Evolutionary conservation across 352 stramenopile species (phyloP), one percentile per base, ranked within the genome.

Genomic region (Salisapilia sapeloensis): DNA sequence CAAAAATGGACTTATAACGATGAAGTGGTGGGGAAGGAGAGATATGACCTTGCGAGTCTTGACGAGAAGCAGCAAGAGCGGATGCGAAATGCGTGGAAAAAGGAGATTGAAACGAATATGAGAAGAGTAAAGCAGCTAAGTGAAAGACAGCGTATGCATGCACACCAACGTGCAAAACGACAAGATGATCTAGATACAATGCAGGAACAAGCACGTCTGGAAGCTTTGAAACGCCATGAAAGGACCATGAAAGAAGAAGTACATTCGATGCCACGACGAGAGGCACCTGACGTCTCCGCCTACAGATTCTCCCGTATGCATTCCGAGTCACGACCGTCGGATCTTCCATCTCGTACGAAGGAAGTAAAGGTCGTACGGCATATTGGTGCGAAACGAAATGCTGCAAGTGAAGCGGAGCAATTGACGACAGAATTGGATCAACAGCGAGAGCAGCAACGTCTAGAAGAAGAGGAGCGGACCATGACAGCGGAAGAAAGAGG

Each of bases 271-370:
- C 40, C 55, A 12, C 38, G 53, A 1, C 50, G 56, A 8, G 41
- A 43, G 13, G 13, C 33, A 14, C 58, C 64, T 8, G 69, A 81
- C 24, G 50, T 70, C 5, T 35, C 38, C 19, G 46, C 57, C 24
- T 84, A 79, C 25, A 53, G 57, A 24, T 70, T 64, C 36, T 72
- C 60, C 16, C 54, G 65, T 7, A 53, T 55, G 11, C 62, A 80
- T 30, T 72, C 57, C 39, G 25, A 13, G 13, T 14, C 10, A 39
- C 28, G 6, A 32, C 48, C 7, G 6, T 21, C 16, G 29, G 24
- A 7, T 41, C 15, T 34, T 8, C 31, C 23, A 33, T 18, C 17
- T 19, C 34, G 19, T 6, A 33, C 47, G 4, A n/a, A n/a, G n/a
- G 43, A 44, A 15, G 56, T 78, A 21, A 75, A 57, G 21, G 49